Base-by-base conservation (phyloP, 257 asterid genomes). In the Solanum bulbocastanum region DNA sequence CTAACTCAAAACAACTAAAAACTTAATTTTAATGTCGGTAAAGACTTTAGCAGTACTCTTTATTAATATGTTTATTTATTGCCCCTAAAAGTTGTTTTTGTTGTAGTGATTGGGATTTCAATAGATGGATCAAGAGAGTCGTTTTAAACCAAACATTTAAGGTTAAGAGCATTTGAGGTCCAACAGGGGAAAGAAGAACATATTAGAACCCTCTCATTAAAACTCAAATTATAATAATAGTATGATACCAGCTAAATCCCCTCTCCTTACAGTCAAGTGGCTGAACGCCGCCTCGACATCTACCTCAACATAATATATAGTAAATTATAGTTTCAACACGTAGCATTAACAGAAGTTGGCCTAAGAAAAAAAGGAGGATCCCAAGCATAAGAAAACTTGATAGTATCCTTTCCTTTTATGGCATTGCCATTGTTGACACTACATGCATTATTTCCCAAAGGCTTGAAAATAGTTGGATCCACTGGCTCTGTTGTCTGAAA, bases 371-470 rank as follows among this genome's bases (percentile, higher is more conserved):
- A 86, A 4, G 88, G 88, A 33, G 88, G 88, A 36, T 86, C 60
- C 88, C 88, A 86, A 35, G 88, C 88, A 52, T 86, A 86, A 52
- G 88, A 86, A 25, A 86, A 73, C 13, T 65, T 76, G 52, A 86
- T 56, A 14, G 88, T 33, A 33, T 46, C 25, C 30, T 86, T 76
- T 22, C 58, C 56, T 66, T 37, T 37, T 79, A 79, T 79, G 39
- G 66, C 20, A 44, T 9, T 27, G 8, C 84, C 66, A 79, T 79
- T 79, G 65, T 44, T 79, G 65, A 79, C 35, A 44, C 58, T 79
- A 44, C 84, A 79, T 79, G 5, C 10, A 60, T 79, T 79, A 25
- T 27, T 23, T 44, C 66, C 84, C 56, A 6, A 6, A 15, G 84
- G 65, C 9, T 39, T 82, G 32, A 87, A 87, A 44, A 82, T 46